Percentiles rank a stretch among this genome's conserved stretches.
These are phyloP conservation scores for Acacia acuminata DNA, from an alignment of 306 rosid genomes.

Conservation along the genomic window DNA sequence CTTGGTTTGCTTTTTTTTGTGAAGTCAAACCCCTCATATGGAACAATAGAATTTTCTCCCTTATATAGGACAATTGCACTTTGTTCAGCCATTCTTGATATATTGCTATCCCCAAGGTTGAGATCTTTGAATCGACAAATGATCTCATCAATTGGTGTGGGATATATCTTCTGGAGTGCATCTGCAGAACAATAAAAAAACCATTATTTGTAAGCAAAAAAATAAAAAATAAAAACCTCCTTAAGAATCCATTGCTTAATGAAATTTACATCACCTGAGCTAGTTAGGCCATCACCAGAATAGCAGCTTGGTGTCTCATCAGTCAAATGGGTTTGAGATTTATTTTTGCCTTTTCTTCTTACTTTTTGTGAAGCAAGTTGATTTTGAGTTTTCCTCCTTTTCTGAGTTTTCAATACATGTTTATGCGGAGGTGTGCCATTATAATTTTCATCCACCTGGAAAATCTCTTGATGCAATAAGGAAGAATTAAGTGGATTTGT, in stretches of 20 bases:
- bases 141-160: slow-evolving; percentile 46
- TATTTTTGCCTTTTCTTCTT: slow-evolving; percentile 26
- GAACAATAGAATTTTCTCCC: slow-evolving; percentile 66
- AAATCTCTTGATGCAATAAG: slow-evolving; percentile 39
- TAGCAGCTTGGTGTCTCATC: slow-evolving; percentile 32
- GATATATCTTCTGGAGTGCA: slow-evolving; percentile 26
- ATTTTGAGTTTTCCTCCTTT: slow-evolving; percentile 51
- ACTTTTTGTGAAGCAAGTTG: slow-evolving; percentile 33
- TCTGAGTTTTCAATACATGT: slow-evolving; percentile 36
- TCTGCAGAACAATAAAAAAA: slow-evolving; percentile 59
- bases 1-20: slow-evolving; percentile 61
- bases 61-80: slow-evolving; percentile 72
- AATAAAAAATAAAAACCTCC: background rate
- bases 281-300: slow-evolving; percentile 31
- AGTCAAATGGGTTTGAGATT: slow-evolving; percentile 32
- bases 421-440: slow-evolving; percentile 32
- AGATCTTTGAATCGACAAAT: slow-evolving; percentile 45
- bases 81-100: slow-evolving; percentile 38
- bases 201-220: slow-evolving; percentile 2
- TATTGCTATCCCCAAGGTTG: slow-evolving; percentile 47
- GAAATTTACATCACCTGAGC: slow-evolving; percentile 38
- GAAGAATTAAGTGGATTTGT: slow-evolving; percentile 41
- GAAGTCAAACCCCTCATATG: slow-evolving; percentile 44
- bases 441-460: slow-evolving; percentile 40
- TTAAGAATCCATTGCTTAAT: slow-evolving; percentile 34